Conservation (phyloP, 116 monocot genomes). For the Dioscorea cayenensis region DNA sequence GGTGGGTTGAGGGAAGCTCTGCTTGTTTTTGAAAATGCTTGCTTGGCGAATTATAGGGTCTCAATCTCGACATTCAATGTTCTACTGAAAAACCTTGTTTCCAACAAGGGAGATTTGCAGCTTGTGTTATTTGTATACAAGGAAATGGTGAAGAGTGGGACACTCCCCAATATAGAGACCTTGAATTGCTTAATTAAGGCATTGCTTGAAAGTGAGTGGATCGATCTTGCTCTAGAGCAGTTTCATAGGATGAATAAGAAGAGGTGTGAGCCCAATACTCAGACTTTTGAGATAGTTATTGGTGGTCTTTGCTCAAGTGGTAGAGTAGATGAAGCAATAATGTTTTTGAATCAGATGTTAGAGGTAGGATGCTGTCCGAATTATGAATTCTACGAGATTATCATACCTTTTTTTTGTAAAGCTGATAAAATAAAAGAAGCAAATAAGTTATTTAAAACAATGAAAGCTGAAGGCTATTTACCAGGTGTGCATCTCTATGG, state of each 20-base stretch:
- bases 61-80: constrained; percentile 37
- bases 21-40: constrained; percentile 30
- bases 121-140: constrained; percentile 61
- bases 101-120: constrained; percentile 15
- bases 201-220: constrained; percentile 25
- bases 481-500: constrained; percentile 20
- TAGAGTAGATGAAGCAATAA: constrained; percentile 37
- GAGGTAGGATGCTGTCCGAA: constrained; percentile 19
- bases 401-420: constrained; percentile 44
- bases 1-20: constrained; percentile 23
- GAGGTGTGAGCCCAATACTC: constrained; percentile 42
- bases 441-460: constrained; percentile 33
- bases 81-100: constrained; percentile 25
- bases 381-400: constrained; percentile 22
- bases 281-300: constrained; percentile 59
- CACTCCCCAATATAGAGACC: constrained; percentile 52
- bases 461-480: constrained; percentile 26
- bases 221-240: constrained; percentile 47
- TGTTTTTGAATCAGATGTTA: constrained; percentile 47
- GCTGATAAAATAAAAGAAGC: constrained; percentile 36
- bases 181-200: constrained; percentile 50
- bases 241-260: constrained; percentile 55
- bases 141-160: constrained; percentile 66
- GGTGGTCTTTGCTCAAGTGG: constrained; percentile 30
- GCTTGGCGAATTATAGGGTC: constrained; percentile 7